Evolutionary conservation across 2,329 filamentous ascomycete species (phyloP).

Genomic region (Juglanconis sp.): DNA sequence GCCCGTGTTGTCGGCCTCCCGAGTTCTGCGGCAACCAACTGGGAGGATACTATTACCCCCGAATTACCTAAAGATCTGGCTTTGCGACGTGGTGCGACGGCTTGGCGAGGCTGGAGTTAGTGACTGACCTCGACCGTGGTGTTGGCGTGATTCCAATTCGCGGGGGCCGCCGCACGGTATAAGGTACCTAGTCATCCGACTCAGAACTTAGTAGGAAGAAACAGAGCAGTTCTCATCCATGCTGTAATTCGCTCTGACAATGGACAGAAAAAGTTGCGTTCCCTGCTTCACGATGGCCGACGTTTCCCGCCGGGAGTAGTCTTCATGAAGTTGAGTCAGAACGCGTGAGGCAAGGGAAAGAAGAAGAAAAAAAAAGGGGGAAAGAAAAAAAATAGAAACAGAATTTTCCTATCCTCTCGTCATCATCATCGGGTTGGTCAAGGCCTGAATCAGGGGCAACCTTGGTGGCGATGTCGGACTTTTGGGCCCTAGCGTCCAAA

Average conservation of each 20-base stretch:
- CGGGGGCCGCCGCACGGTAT: too few relatives aligned
- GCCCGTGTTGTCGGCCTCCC: not conserved
- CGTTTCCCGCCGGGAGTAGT: not conserved
- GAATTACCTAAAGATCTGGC: slow-evolving; percentile 3
- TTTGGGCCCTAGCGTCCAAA: not conserved
- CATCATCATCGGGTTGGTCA: not conserved
- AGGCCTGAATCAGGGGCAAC: not conserved
- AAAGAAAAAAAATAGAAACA: not conserved
- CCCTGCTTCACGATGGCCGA: too few relatives aligned
- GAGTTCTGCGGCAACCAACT: not conserved
- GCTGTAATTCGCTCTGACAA: too few relatives aligned
- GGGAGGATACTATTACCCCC: not conserved
- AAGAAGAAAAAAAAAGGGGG: not conserved
- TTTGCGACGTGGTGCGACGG: not conserved
- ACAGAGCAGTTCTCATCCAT: too few relatives aligned
- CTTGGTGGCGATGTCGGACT: not conserved
- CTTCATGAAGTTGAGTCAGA: not conserved
- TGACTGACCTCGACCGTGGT: not conserved
- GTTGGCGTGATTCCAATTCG: too few relatives aligned
- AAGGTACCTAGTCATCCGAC: too few relatives aligned
- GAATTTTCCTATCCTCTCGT: not conserved
- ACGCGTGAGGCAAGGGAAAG: not conserved
- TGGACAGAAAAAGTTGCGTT: too few relatives aligned
- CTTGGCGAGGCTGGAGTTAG: not conserved
- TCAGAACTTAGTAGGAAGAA: too few relatives aligned